Conservation (phyloP, 2,329 filamentous ascomycete genomes). For the Simplicillium sp. region DNA sequence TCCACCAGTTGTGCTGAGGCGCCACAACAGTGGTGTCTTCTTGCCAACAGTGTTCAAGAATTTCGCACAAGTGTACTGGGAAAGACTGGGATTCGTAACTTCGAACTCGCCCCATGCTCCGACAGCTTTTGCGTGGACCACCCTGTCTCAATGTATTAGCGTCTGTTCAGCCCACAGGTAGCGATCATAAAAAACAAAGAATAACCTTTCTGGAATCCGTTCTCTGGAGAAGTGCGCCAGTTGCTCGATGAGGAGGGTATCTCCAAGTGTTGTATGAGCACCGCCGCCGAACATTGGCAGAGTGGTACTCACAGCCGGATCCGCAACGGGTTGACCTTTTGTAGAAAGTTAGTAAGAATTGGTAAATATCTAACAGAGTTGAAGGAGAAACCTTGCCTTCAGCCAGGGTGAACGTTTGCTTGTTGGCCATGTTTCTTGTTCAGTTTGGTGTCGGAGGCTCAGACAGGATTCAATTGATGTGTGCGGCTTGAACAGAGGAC, state of each 20-base stretch:
- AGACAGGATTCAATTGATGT: no score
- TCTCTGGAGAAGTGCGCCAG: conserved; percentile 46
- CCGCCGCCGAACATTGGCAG: no score
- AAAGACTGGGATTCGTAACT: conserved; percentile 44
- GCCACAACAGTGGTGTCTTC: conserved; percentile 47
- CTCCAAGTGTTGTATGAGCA: conserved; percentile 9
- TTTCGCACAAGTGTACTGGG: conserved; percentile 43
- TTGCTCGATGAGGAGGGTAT: conserved; percentile 44
- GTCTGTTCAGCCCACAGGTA: not conserved
- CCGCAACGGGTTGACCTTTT: no score
- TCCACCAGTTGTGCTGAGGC: conserved; percentile 64
- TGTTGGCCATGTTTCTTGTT: no score
- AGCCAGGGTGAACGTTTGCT: no score
- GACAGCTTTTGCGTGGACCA: conserved; percentile 22
- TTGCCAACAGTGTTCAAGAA: conserved; percentile 45
- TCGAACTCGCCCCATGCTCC: conserved; percentile 50
- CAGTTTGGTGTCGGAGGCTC: no score
- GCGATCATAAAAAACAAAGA: no score
- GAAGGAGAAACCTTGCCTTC: no score
- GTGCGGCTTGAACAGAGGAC: no score
- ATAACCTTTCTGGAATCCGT: conserved; percentile 42
- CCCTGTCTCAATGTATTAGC: conserved; percentile 4
- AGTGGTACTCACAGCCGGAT: no score
- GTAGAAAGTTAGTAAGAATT: no score
- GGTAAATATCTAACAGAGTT: no score